These are phyloP conservation scores for Penicillium pancosmium DNA, from an alignment of 495 filamentous ascomycete species.

Conservation along the genomic window DNA sequence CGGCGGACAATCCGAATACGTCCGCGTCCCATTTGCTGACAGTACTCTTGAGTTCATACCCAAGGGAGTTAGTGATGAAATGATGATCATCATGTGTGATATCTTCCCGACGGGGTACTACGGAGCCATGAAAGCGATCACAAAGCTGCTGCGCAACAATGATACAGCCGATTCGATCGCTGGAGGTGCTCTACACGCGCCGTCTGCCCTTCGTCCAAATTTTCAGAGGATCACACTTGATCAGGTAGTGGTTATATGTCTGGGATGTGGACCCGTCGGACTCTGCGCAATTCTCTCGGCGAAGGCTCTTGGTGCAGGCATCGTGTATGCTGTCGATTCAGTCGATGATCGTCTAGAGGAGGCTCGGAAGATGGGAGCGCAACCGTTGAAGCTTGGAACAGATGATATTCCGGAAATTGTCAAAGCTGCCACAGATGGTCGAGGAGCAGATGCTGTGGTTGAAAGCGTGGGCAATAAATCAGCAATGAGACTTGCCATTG, in stretches of 20 bases:
- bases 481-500: constrained; percentile 1
- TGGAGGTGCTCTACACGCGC: not conserved
- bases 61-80: not conserved
- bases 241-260: not conserved
- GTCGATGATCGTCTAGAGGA: constrained; percentile 2
- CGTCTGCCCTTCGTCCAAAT: not conserved
- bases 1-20: constrained; percentile 4
- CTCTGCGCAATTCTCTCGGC: not conserved
- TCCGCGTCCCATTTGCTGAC: not conserved
- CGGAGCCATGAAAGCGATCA: constrained; percentile 1
- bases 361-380: not conserved
- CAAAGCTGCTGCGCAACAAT: not conserved
- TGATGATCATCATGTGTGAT: constrained; percentile 3
- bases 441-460: constrained; percentile 4
- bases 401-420: not conserved
- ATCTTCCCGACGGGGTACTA: constrained; percentile 8
- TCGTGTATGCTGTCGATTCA: not conserved
- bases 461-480: constrained; percentile 2
- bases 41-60: constrained; percentile 3
- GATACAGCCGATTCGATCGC: not conserved
- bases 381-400: constrained; percentile 1
- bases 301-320: not conserved
- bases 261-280: constrained; percentile 3
- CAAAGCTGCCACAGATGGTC: not conserved
- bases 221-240: not conserved